phyloP scores from a whole-genome alignment of 441 rosid genomes.

The Syzygium malaccense region DNA sequence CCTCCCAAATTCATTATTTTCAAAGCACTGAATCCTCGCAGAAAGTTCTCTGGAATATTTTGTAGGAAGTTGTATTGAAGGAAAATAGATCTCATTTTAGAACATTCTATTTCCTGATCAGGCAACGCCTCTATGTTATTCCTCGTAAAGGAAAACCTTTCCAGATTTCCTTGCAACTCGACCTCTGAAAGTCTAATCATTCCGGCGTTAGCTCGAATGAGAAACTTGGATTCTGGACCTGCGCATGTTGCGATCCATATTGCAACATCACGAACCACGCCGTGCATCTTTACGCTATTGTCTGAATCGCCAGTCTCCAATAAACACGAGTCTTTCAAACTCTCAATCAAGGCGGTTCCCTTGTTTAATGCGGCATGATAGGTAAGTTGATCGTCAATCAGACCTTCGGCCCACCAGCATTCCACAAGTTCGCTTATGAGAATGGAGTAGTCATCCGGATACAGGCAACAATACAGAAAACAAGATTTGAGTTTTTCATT shows the following conservation, averaged over 20 bases:
- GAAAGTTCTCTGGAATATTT: neutral
- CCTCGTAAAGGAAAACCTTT: neutral
- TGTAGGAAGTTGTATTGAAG: neutral
- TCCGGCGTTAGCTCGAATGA: conserved; percentile 18
- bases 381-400: neutral
- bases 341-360: conserved; percentile 21
- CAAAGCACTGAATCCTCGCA: neutral
- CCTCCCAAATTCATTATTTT: neutral
- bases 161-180: neutral
- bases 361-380: neutral
- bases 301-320: conserved; percentile 19
- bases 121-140: neutral
- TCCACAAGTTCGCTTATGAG: conserved; percentile 18
- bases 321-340: conserved; percentile 27
- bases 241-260: conserved; percentile 23
- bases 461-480: conserved; percentile 33
- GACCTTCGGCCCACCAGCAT: conserved; percentile 12
- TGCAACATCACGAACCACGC: conserved; percentile 32
- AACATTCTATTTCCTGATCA: neutral
- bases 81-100: neutral
- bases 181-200: conserved; percentile 12
- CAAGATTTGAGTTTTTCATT: conserved; percentile 17
- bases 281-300: conserved; percentile 31
- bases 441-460: conserved; percentile 32
- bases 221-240: conserved; percentile 18